phyloP scores from a whole-genome alignment of 2,329 filamentous ascomycete species.

The Pyricularia pennisetigena region DNA sequence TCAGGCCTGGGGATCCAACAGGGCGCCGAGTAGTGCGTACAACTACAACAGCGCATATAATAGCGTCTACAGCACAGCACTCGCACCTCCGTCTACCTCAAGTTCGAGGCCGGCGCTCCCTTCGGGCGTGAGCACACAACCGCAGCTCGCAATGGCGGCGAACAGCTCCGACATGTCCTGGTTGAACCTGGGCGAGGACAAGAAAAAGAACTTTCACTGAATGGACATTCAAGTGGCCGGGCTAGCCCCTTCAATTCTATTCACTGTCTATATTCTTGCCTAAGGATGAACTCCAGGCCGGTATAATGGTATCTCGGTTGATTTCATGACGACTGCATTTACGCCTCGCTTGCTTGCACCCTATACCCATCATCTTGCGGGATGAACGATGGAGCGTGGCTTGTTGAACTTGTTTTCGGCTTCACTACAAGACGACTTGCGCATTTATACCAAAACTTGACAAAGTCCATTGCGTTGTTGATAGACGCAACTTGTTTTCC shows the following conservation, averaged over 20 bases:
- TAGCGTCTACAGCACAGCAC: constrained; percentile 31
- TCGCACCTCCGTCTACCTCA: constrained; percentile 21
- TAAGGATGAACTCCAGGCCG: neutral
- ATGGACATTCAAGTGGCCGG: neutral
- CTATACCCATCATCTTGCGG: neutral
- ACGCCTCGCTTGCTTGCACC: neutral
- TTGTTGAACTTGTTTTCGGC: neutral
- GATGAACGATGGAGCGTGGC: neutral
- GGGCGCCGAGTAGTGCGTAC: constrained; percentile 42
- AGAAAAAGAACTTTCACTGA: neutral
- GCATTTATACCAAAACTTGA: neutral
- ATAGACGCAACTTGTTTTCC: neutral
- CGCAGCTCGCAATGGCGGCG: constrained; percentile 38
- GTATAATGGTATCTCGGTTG: constrained; percentile 1
- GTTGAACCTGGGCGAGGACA: constrained; percentile 56
- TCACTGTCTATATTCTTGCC: neutral
- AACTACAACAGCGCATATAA: constrained; percentile 31
- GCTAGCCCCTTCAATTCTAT: neutral
- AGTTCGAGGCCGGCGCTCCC: constrained; percentile 15
- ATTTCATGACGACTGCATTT: neutral
- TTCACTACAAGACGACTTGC: neutral
- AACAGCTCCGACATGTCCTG: constrained; percentile 65
- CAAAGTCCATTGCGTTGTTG: neutral
- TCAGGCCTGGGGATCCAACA: constrained; percentile 38
- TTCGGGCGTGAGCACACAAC: constrained; percentile 34